Base-by-base conservation (phyloP, 805 yeast genomes). In the Saturnispora sekii region DNA sequence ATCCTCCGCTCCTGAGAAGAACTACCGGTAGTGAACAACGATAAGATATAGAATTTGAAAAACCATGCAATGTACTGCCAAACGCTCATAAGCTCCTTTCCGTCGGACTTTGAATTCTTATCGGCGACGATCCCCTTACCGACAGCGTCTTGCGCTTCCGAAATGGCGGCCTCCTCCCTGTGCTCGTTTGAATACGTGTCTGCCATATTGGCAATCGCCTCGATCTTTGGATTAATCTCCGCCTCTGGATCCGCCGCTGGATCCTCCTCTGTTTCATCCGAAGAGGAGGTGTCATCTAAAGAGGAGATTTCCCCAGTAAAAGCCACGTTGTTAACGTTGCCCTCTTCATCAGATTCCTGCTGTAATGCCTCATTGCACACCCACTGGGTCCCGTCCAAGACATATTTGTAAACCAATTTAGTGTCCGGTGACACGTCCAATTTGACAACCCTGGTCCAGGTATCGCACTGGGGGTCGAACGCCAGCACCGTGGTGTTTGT, bases 361-460 rank as follows among this genome's bases (percentile, higher is more conserved):
- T 42, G 29, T 5, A 43, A 50, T 44, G 9, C 41, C 14, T 33
- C 35, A 45, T 59, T 55, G 45, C 58, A 56, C 11, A 59, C 43
- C 66, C 66, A 62, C 10, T 50, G 46, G 3, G 40, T 30, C 1
- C 51, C 57, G 43, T 60, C 51, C 15, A 55, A 50, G 5, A 62
- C 59, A 42, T 57, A 62, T 40, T 62, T 62, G 48, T 59, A 62
- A 15, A 46, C 37, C 33, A 57, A 40, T 38, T 55, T 56, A 2
- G 41, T 30, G 15, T 26, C 12, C n/a, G 41, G 41, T 5, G 38
- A 40, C 3, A 12, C 39, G 8, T 39, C 42, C 1, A 36, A 32
- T n/a, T 42, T 35, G 3, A 40, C 35, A 3, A 38, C 32, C 7
- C 38, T 35, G 5, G 28, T 18, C 50, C 51, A 47, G 10, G 34